Evolutionary conservation across 371 early-diverging fungal species (phyloP).

Genomic region (Homolaphlyctis polyrhiza): DNA sequence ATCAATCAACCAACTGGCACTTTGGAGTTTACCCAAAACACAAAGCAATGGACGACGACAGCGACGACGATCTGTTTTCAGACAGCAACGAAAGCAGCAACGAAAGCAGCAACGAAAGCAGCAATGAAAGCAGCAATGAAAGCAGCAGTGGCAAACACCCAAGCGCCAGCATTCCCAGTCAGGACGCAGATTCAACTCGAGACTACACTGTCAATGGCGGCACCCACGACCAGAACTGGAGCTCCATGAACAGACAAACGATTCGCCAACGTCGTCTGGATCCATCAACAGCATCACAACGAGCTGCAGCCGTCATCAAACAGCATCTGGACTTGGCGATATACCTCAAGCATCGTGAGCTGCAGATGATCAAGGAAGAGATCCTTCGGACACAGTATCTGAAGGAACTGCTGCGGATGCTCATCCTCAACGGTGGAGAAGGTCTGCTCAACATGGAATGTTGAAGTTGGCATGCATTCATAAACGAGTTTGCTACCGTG

Average conservation of each 20-base stretch:
- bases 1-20: too few species aligned
- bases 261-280: too few species aligned
- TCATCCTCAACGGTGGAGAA: not conserved
- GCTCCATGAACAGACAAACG: too few species aligned
- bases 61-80: too few species aligned
- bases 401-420: not conserved
- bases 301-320: slow-evolving; percentile 43
- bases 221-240: too few species aligned
- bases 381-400: slow-evolving; percentile 19
- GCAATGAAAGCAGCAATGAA: not conserved
- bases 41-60: too few species aligned
- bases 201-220: too few species aligned
- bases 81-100: not conserved
- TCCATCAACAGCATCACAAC: too few species aligned
- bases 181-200: too few species aligned
- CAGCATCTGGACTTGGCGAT: slow-evolving; percentile 73
- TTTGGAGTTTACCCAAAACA: too few species aligned
- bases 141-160: too few species aligned
- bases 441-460: not conserved
- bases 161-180: too few species aligned
- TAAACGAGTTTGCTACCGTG: not conserved
- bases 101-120: not conserved
- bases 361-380: slow-evolving; percentile 49
- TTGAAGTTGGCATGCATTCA: not conserved
- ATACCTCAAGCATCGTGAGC: slow-evolving; percentile 59